Conservation (phyloP, 2,329 filamentous ascomycete genomes). For the Fusarium bulbicola region DNA sequence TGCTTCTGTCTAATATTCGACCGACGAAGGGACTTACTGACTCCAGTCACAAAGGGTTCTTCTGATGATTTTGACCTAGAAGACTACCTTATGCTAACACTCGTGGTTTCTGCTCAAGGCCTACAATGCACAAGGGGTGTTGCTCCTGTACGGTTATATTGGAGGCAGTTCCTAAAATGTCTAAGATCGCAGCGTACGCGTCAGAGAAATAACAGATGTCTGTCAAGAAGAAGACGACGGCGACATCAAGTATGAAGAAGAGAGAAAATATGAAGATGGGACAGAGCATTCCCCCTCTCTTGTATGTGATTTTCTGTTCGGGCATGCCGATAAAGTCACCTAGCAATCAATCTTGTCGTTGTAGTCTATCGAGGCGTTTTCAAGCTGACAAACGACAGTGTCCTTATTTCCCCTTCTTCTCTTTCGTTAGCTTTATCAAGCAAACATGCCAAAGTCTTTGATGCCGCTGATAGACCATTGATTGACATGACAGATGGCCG, state of each 20-base stretch:
- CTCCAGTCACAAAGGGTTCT: background rate
- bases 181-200: background rate
- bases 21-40: background rate
- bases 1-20: background rate
- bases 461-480: background rate
- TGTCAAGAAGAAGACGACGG: background rate
- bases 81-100: background rate
- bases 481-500: background rate
- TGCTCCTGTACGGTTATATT: background rate
- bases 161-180: background rate
- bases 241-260: background rate
- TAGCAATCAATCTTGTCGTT: background rate
- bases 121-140: background rate
- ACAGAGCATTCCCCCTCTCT: background rate
- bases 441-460: slow-evolving; percentile 5
- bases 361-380: background rate
- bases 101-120: background rate
- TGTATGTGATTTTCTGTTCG: background rate
- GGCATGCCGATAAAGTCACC: background rate
- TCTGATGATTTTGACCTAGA: background rate
- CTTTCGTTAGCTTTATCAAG: background rate
- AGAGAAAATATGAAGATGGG: background rate
- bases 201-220: background rate
- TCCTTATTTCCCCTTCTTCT: background rate
- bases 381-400: slow-evolving; percentile 4